Base-by-base conservation (phyloP, 345 rosid genomes). In the Mercurialis annua region DNA sequence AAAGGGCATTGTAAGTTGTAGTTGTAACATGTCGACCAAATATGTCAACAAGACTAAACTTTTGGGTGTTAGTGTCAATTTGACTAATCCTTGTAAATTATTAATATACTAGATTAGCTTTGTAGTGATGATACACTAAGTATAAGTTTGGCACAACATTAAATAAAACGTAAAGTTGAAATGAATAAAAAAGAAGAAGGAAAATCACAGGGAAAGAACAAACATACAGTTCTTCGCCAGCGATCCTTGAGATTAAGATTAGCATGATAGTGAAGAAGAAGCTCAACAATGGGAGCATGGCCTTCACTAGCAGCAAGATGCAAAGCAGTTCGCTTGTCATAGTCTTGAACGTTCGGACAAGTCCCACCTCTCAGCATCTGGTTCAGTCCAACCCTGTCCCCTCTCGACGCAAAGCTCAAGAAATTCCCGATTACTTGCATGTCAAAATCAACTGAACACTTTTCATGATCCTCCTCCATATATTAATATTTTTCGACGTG, bases 251-350 rank as follows among this genome's bases (percentile, higher is more conserved):
- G 88, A 72, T 84, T 86, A 66, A 86, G 76, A 31, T 82, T 72
- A 36, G 86, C 91, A 38, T 77, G 82, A 63, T 82, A 86, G 52
- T 65, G 75, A 23, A 86, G 68, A 59, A 86, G 90, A 52, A 86
- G 90, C 80, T 84, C 86, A 64, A 86, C 84, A 11, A 84, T 84
- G 2, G 86, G 77, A 24, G 90, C 85, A 43, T 82, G 90, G 31
- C 84, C 90, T 53, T 86, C 88, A 17, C 90, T 86, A 1, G 88
- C 88, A 0, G 88, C 88, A 18, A 86, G 85, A 67, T 86, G 90
- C 67, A 86, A 49, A n/a, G 86, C 88, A 5, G 88, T 86, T 56
- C 86, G 63, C 74, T 70, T 74, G 65, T 84, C 88, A 58, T 84
- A 84, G 73, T 86, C 88, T 71, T 86, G 88, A 1, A 86, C 86